A percentile compares a stretch with the other conserved stretches of the same genome.
Evolutionary conservation across 1,284 basidiomycete species (phyloP).

Genomic region (Phenoliferia sp.): DNA sequence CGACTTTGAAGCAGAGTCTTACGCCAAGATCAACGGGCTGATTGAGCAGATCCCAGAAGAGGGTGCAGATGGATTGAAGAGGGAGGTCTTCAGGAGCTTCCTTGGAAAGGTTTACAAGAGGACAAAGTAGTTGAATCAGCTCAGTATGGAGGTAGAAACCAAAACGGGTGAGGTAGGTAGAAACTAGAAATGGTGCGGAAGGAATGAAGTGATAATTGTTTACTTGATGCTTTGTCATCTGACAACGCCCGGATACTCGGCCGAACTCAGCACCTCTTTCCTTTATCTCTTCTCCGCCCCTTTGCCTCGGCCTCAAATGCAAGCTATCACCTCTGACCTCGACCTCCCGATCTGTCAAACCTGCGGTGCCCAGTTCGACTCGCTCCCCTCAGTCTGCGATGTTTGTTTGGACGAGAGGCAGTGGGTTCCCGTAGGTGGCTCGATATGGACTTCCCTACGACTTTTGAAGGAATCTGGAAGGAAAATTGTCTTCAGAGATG

Average conservation of each 20-base stretch:
- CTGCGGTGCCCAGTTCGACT: background rate
- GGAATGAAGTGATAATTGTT: too few relatives aligned
- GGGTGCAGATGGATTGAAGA: constrained; percentile 56
- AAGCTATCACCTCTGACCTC: background rate
- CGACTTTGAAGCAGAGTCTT: constrained; percentile 71
- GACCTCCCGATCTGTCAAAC: background rate
- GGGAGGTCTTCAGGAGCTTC: constrained; percentile 77
- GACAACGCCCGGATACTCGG: too few relatives aligned
- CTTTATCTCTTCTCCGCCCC: too few relatives aligned
- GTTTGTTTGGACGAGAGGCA: background rate
- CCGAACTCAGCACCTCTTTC: too few relatives aligned
- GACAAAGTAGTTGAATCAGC: too few relatives aligned
- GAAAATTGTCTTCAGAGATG: background rate
- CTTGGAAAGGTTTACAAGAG: constrained; percentile 85
- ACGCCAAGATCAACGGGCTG: constrained; percentile 60
- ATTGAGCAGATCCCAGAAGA: constrained; percentile 65
- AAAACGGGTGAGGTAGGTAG: too few relatives aligned
- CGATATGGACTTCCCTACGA: background rate
- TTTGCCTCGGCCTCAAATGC: too few relatives aligned
- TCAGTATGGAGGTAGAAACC: too few relatives aligned
- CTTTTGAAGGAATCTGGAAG: background rate
- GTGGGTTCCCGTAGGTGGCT: background rate
- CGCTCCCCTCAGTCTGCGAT: background rate
- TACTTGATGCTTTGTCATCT: too few relatives aligned
- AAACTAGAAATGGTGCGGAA: too few relatives aligned